Percentiles rank a stretch among this genome's conserved stretches.
These are phyloP conservation scores for Discostella stelligeroides DNA, from an alignment of 108 stramenopile genomes.

Conservation along the genomic window DNA sequence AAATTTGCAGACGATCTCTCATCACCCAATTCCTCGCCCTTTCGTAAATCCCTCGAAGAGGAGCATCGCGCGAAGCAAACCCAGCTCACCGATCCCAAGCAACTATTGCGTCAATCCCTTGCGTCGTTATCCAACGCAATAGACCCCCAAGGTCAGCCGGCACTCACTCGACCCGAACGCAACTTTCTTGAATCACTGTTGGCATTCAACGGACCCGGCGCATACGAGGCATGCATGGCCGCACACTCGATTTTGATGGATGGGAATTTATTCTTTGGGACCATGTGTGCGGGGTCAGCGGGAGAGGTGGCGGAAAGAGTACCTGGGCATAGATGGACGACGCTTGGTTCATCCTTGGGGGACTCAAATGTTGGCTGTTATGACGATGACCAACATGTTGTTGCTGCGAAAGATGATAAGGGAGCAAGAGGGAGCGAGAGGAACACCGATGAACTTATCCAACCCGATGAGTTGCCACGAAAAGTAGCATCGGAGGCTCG, in stretches of 20 bases:
- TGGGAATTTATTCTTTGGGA: constrained; percentile 35
- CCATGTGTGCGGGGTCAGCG: constrained; percentile 18
- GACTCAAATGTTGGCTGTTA: neutral
- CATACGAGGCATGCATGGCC: constrained; percentile 22
- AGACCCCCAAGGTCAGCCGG: neutral
- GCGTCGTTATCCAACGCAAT: neutral
- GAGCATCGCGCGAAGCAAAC: constrained; percentile 5
- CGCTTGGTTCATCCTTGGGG: neutral
- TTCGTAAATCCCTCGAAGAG: constrained; percentile 15
- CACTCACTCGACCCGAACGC: constrained; percentile 25
- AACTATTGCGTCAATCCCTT: constrained; percentile 11
- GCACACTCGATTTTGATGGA: constrained; percentile 25
- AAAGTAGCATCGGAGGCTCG: constrained; percentile 26
- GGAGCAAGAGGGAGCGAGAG: no score
- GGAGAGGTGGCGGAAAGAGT: constrained; percentile 13
- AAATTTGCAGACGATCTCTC: neutral
- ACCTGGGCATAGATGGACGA: neutral
- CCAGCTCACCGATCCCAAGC: constrained; percentile 1
- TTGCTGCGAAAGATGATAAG: no score
- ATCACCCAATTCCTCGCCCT: constrained; percentile 12
- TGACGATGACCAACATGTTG: no score
- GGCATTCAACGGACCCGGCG: constrained; percentile 24
- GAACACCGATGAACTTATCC: neutral
- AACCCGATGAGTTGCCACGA: neutral
- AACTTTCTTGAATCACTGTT: constrained; percentile 33